phyloP scores from a whole-genome alignment of 352 stramenopile species.

The Chrysophaeum taylorii region DNA sequence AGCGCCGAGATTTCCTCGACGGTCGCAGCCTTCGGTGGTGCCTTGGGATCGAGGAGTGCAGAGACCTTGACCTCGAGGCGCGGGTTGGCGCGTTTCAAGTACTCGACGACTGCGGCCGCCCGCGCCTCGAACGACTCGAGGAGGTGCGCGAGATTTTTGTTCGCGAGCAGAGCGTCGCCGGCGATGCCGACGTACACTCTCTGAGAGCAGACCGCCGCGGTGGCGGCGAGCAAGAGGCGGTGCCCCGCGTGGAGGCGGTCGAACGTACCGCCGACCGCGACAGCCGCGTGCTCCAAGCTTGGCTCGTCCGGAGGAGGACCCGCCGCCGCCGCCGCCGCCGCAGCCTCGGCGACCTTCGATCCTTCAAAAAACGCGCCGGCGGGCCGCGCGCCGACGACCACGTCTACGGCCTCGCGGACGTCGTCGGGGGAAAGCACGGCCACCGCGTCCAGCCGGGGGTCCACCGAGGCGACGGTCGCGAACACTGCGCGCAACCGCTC shows the following conservation, averaged over 20 bases:
- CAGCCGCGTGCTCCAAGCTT: too few species aligned
- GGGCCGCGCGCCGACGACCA: too few species aligned
- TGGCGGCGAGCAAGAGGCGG: neutral
- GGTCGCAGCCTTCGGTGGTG: neutral
- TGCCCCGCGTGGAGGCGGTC: conserved; percentile 12
- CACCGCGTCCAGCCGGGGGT: too few species aligned
- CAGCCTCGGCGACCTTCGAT: too few species aligned
- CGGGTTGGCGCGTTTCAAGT: neutral
- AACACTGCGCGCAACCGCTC: too few species aligned
- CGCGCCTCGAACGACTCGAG: neutral
- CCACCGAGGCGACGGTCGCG: too few species aligned
- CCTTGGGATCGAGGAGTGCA: neutral
- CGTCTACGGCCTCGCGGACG: too few species aligned
- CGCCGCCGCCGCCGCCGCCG: too few species aligned
- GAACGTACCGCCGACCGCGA: conserved; percentile 9
- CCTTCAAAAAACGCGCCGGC: too few species aligned
- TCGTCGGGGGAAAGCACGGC: too few species aligned
- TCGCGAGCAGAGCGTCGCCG: neutral
- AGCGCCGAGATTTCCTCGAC: neutral
- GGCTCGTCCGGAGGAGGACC: too few species aligned
- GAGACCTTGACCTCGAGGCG: neutral
- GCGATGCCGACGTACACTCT: conserved; percentile 6
- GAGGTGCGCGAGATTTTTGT: neutral
- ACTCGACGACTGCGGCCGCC: neutral
- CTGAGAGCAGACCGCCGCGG: neutral